Evolutionary conservation across 768 basidiomycete genomes (phyloP), one percentile per base, ranked within the genome.

Genomic region (Trametes cubensis): DNA sequence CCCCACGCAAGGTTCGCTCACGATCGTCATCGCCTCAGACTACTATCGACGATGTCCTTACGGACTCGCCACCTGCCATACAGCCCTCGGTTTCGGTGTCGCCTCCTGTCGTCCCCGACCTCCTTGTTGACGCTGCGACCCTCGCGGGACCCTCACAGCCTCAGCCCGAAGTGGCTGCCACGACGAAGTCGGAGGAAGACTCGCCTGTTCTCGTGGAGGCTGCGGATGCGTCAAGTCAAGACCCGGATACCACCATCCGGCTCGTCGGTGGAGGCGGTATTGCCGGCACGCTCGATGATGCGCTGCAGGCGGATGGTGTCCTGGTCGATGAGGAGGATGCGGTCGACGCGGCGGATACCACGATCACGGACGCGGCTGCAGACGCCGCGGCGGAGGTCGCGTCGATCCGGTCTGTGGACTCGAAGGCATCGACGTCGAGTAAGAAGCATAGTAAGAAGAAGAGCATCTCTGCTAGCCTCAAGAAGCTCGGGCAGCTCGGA

Each of bases 191-290:
- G 39, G 62, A 63, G 8, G 66, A 67, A 20, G 69, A 71, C n/a
- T 71, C 70, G 2, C 68, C 69, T 11, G 70, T 71, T 7, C 64
- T 71, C 4, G 63, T 70, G 28, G 59, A 62, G 44, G 66, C 64
- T 11, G 61, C 64, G 25, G 69, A 69, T 26, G 65, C 53, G 1
- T 58, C 58, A 41, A 23, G 41, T 45, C 48, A 63, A 15, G 63
- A 64, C 23, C 62, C 77, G 20, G 78, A 79, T 48, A 74, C 78
- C 13, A 85, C 83, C 14, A 79, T 88, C 54, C 82, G 84, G 46
- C 71, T 88, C 15, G 80, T 88, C n/a, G 86, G 85, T 20, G 82
- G 79, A 2, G 81, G 81, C 20, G 83, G 83, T 18, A 72, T 76
- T 23, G 70, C 75, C 30, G 84, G 84, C 21, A 61, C 70, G 18